Evolutionary conservation across 116 monocot species (phyloP).

Genomic region (Cymodocea nodosa): DNA sequence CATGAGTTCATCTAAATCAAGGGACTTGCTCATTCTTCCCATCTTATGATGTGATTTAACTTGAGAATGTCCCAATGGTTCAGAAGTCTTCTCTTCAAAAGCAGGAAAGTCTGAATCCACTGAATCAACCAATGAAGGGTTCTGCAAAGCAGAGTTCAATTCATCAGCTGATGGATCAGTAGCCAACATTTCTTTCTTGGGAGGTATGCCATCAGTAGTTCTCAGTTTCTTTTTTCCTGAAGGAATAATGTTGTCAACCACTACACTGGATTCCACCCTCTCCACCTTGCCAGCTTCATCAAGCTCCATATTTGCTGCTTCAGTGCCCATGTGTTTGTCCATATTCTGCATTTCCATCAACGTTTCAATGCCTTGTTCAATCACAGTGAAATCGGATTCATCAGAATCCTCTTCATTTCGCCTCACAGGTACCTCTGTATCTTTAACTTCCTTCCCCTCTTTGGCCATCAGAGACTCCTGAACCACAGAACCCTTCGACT

Average conservation of each 20-base stretch:
- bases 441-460: slow-evolving; percentile 5
- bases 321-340: background rate
- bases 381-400: slow-evolving; percentile 32
- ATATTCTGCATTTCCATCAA: slow-evolving; percentile 11
- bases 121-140: slow-evolving; percentile 22
- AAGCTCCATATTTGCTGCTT: slow-evolving; percentile 6
- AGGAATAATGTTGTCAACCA: background rate
- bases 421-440: slow-evolving; percentile 1
- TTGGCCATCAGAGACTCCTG: slow-evolving; percentile 3
- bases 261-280: background rate
- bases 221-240: background rate
- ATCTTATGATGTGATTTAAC: slow-evolving; percentile 14
- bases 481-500: background rate
- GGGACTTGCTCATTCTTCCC: slow-evolving; percentile 35
- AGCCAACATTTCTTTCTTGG: slow-evolving; percentile 4
- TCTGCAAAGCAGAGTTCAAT: slow-evolving; percentile 14
- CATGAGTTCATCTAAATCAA: slow-evolving; percentile 43
- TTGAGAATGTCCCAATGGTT: slow-evolving; percentile 9
- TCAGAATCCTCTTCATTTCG: slow-evolving; percentile 8
- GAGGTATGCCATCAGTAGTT: background rate
- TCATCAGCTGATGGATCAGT: slow-evolving; percentile 18
- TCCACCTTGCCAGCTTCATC: slow-evolving; percentile 7
- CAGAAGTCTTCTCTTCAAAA: slow-evolving; percentile 9
- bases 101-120: slow-evolving; percentile 15
- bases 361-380: slow-evolving; percentile 60